These are phyloP conservation scores for Phytophthora constricta DNA, from an alignment of 352 stramenopile species.

Conservation along the genomic window DNA sequence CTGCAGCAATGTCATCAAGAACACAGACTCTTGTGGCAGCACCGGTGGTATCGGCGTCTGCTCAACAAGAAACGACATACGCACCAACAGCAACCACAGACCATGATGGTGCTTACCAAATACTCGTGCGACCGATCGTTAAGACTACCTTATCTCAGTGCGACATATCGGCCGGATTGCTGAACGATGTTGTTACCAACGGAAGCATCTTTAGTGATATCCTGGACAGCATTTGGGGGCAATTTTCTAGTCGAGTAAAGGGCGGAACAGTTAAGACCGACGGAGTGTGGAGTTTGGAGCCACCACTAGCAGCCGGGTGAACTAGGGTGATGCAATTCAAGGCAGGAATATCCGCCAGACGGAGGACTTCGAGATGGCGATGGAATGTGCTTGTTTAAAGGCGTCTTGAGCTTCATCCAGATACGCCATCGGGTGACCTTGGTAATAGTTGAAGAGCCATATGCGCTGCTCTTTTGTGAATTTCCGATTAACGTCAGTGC, in stretches of 20 bases:
- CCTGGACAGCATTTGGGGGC: conserved; percentile 2
- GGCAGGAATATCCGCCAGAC: conserved; percentile 20
- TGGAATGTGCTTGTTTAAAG: conserved; percentile 4
- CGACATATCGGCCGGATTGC: conserved; percentile 10
- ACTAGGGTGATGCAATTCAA: conserved; percentile 28
- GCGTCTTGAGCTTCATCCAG: conserved; percentile 32
- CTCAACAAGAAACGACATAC: background rate
- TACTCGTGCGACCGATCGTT: conserved; percentile 23
- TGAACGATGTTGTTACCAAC: conserved; percentile 6
- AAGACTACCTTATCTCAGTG: too few species aligned
- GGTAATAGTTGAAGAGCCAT: conserved; percentile 26
- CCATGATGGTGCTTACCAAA: background rate
- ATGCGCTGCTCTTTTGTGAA: conserved; percentile 17
- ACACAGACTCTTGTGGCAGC: too few species aligned
- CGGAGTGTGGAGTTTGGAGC: conserved; percentile 6
- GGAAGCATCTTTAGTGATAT: conserved; percentile 12
- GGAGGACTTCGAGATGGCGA: conserved; percentile 12
- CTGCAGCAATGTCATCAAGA: too few species aligned
- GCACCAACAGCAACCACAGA: background rate
- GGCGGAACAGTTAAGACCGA: conserved; percentile 2
- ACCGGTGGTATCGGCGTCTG: background rate
- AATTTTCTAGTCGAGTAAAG: conserved; percentile 9
- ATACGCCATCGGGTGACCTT: conserved; percentile 16
- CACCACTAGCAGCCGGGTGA: background rate
- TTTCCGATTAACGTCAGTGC: conserved; percentile 5